Percentiles rank a stretch among this genome's conserved stretches.
These are phyloP conservation scores for Epichloe sibirici DNA, from an alignment of 2,329 filamentous ascomycete genomes.

Conservation along the genomic window DNA sequence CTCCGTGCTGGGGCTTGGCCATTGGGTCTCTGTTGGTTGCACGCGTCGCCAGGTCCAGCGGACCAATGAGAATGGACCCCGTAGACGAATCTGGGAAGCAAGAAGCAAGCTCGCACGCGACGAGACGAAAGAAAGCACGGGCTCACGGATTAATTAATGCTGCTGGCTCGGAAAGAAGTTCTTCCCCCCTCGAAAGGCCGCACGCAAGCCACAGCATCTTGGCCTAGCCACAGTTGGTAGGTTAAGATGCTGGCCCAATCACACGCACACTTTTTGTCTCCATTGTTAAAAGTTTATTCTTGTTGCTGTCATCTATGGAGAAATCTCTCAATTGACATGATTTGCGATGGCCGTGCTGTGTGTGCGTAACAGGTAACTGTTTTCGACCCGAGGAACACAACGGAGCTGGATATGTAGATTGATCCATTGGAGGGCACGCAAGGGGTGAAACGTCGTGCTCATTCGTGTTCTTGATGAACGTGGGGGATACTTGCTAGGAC, in stretches of 20 bases:
- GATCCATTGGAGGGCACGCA: neutral
- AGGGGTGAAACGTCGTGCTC: constrained; percentile 9
- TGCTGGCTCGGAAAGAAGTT: too few species aligned
- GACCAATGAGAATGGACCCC: neutral
- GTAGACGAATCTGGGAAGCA: constrained; percentile 1
- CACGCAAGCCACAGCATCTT: neutral
- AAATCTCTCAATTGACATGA: too few species aligned
- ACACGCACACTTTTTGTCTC: too few species aligned
- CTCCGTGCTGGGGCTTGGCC: neutral
- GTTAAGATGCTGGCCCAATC: too few species aligned
- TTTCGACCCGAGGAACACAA: too few species aligned
- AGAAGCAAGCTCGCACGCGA: neutral
- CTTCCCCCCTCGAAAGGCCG: too few species aligned
- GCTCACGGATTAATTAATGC: too few species aligned
- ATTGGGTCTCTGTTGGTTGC: neutral
- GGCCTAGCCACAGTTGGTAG: neutral
- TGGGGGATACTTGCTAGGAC: constrained; percentile 12
- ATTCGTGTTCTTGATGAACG: constrained; percentile 6
- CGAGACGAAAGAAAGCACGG: neutral
- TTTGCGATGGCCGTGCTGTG: too few species aligned
- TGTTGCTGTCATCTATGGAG: too few species aligned
- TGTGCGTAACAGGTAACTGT: too few species aligned
- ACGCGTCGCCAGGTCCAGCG: neutral
- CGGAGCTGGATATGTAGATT: too few species aligned
- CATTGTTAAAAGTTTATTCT: too few species aligned